Evolutionary conservation across 805 yeast species (phyloP), one percentile per base, ranked within the genome.

Genomic region (Candida peoriensis): DNA sequence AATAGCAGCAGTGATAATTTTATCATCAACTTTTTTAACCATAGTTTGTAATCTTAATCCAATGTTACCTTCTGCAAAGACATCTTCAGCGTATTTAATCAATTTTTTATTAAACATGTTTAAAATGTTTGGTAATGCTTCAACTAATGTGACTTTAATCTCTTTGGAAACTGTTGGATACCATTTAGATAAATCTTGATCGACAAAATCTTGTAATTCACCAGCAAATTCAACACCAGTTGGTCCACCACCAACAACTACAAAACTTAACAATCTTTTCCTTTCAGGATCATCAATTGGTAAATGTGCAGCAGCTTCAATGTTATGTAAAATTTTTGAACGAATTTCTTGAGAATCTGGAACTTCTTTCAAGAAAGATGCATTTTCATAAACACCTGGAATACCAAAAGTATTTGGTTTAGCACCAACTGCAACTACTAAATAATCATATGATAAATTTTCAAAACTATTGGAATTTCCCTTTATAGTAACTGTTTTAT

Each of bases 161-260:
- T 89, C 97, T 48, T 71, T 66, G 46, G 86, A 79, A 47, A 89
- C 75, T 52, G 74, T 81, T 28, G 97, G 97, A 66, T 85, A 81
- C 88, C 94, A 85, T 64, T 81, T 84, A 52, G 68, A 65, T 63
- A 89, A 72, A 63, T 89, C 97, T 61, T 89, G 94, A 60, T 84
- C 88, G 43, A 88, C 83, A 64, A 85, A 90, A 63, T 89, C 97
- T 66, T 84, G 94, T 51, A 89, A 68, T 65, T 90, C 97, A 55
- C 95, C 97, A 48, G 97, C 96, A 52, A 88, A 83, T 66, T 88
- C 97, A 43, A 89, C 96, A 68, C 97, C 97, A 28, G 97, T 89
- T 58, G 97, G 97, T 46, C 97, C 97, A 64, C 97, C 97, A 54
- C 97, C 97, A 48, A 93, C 94, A 43, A 90, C 95, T 43, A 90